These are phyloP conservation scores for Tetracladium setigerum DNA, from an alignment of 495 filamentous ascomycete species.

Conservation along the genomic window DNA sequence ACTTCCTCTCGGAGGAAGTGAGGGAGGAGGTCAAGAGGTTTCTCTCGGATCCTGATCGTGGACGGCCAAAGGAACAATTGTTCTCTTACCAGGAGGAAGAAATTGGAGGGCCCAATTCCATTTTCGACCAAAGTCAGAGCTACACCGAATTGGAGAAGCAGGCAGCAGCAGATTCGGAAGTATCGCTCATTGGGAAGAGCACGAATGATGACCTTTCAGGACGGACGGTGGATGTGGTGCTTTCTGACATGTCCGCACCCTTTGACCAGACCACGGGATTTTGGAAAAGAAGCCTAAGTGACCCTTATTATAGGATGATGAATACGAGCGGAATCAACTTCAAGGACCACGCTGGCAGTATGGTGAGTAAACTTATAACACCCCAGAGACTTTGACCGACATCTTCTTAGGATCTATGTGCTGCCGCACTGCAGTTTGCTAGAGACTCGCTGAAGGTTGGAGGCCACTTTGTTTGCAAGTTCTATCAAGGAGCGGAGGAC, in stretches of 20 bases:
- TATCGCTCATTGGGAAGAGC: background rate
- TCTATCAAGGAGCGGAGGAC: slow-evolving; percentile 87
- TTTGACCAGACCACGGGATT: slow-evolving; percentile 73
- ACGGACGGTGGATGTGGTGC: slow-evolving; percentile 80
- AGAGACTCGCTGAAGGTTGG: slow-evolving; percentile 73
- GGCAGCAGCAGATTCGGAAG: slow-evolving; percentile 22
- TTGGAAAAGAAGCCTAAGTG: slow-evolving; percentile 79
- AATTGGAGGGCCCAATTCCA: background rate
- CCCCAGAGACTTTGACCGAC: slow-evolving; percentile 1
- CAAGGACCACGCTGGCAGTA: slow-evolving; percentile 87
- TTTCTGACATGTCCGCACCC: slow-evolving; percentile 99
- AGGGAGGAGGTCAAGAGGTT: slow-evolving; percentile 69
- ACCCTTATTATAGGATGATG: slow-evolving; percentile 95
- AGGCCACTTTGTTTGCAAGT: slow-evolving; percentile 94
- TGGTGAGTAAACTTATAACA: slow-evolving; percentile 51
- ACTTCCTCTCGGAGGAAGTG: slow-evolving; percentile 68
- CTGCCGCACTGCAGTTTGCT: slow-evolving; percentile 73
- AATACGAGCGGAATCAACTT: slow-evolving; percentile 86
- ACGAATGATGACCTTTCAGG: slow-evolving; percentile 18
- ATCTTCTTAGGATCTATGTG: slow-evolving; percentile 68
- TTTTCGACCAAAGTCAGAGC: slow-evolving; percentile 28
- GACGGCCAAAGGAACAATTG: slow-evolving; percentile 33
- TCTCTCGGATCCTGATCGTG: slow-evolving; percentile 56
- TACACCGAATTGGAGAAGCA: slow-evolving; percentile 47
- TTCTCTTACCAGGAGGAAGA: background rate